phyloP scores from a whole-genome alignment of 2,329 filamentous ascomycete species.

The Apiospora aurea region DNA sequence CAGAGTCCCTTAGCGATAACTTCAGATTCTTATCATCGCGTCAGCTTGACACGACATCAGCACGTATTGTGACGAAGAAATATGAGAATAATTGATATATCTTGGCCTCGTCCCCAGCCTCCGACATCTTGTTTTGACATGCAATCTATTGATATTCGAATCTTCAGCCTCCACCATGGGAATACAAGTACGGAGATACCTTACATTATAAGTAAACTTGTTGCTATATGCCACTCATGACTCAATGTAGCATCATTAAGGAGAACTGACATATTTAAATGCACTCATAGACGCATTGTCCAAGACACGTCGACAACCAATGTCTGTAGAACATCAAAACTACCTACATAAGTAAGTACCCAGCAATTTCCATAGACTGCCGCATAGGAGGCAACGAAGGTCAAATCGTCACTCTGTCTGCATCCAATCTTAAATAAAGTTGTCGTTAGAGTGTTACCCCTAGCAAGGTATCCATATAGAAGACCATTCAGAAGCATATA shows the following conservation, averaged over 20 bases:
- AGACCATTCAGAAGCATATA: background rate
- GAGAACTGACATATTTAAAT: background rate
- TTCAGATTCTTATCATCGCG: background rate
- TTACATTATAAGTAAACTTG: background rate
- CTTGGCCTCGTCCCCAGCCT: background rate
- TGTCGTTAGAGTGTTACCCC: background rate
- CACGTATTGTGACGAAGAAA: too few relatives aligned
- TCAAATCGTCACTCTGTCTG: background rate
- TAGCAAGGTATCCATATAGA: background rate
- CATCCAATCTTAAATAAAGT: background rate
- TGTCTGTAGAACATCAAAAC: background rate
- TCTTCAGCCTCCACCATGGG: background rate
- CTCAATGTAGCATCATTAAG: background rate
- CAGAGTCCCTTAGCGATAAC: background rate
- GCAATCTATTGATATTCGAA: background rate
- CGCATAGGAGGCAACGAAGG: background rate
- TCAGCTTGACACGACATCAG: background rate
- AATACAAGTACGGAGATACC: background rate
- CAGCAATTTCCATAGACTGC: background rate
- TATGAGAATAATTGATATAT: background rate
- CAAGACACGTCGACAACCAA: background rate
- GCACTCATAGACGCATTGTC: background rate
- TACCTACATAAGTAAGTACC: background rate
- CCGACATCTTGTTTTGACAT: background rate
- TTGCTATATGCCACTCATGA: background rate